phyloP scores from a whole-genome alignment of 352 stramenopile species.

The Globisporangium abappressorium region DNA sequence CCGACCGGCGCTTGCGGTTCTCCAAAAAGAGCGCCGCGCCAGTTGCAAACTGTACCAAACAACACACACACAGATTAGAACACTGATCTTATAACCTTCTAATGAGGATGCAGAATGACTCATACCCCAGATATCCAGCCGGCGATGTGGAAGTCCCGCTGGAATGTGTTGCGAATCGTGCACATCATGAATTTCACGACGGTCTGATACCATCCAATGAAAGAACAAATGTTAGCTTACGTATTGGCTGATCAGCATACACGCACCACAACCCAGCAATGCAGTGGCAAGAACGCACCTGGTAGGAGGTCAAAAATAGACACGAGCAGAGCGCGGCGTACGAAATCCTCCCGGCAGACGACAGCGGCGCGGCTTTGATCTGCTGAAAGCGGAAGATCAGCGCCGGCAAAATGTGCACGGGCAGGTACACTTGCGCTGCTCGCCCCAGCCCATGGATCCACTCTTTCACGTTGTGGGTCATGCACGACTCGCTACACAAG shows the following conservation, averaged over 20 bases:
- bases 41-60: constrained; percentile 43
- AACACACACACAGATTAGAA: neutral
- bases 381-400: constrained; percentile 75
- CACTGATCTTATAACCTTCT: neutral
- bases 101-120: neutral
- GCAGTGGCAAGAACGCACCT: constrained; percentile 30
- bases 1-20: constrained; percentile 75
- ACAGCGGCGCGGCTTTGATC: constrained; percentile 45
- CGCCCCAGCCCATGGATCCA: constrained; percentile 67
- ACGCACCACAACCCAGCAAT: neutral
- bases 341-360: constrained; percentile 43
- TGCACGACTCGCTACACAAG: constrained; percentile 65
- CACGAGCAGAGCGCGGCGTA: constrained; percentile 76
- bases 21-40: constrained; percentile 72
- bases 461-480: constrained; percentile 73
- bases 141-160: constrained; percentile 48
- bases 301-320: constrained; percentile 80
- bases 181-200: constrained; percentile 75
- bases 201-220: constrained; percentile 29
- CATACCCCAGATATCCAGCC: constrained; percentile 51
- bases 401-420: constrained; percentile 74
- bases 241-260: neutral
- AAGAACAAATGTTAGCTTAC: neutral
- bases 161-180: constrained; percentile 65
- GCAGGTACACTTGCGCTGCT: constrained; percentile 77